Evolutionary conservation across 2,329 filamentous ascomycete species (phyloP).

Genomic region (Alternaria novae-zelandiae): DNA sequence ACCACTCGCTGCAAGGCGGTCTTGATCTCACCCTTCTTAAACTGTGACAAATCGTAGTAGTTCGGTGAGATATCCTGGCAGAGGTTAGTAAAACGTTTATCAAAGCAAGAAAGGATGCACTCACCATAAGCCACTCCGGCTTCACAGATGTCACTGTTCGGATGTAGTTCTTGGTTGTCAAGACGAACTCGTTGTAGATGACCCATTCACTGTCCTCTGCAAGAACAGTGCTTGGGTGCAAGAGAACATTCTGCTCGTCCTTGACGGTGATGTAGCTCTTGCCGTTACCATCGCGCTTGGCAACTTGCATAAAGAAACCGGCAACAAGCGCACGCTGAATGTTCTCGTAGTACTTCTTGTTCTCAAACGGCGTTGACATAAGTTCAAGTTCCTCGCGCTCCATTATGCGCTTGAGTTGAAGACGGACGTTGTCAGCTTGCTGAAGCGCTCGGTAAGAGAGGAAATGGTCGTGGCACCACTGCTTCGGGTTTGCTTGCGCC

Average conservation of each 20-base stretch:
- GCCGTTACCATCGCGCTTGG: conserved; percentile 85
- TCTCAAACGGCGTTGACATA: conserved; percentile 85
- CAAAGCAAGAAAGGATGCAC: conserved; percentile 37
- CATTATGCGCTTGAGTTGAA: conserved; percentile 95
- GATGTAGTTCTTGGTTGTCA: conserved; percentile 98
- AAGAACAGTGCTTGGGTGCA: conserved; percentile 92
- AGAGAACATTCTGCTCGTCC: conserved; percentile 89
- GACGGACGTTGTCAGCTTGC: conserved; percentile 91
- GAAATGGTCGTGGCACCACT: conserved; percentile 98
- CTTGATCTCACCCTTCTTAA: conserved; percentile 86
- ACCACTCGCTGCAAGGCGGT: conserved; percentile 63
- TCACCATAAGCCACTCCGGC: conserved; percentile 91
- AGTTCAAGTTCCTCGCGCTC: conserved; percentile 87
- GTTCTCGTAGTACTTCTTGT: conserved; percentile 98
- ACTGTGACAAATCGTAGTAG: conserved; percentile 87
- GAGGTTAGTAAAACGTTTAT: conserved; percentile 11
- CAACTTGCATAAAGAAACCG: conserved; percentile 99
- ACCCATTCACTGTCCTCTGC: conserved; percentile 94
- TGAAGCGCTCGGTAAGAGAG: conserved; percentile 86
- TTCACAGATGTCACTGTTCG: conserved; percentile 89
- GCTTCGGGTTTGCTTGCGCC: conserved; percentile 75
- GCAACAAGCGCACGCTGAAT: conserved; percentile 90
- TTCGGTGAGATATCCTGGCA: conserved; percentile 84
- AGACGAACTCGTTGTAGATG: conserved; percentile 96
- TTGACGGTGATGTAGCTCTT: conserved; percentile 97